A percentile compares a stretch with the other conserved stretches of the same genome.
Conservation (phyloP, 495 filamentous ascomycete species). For the Penicillium goetzii region DNA sequence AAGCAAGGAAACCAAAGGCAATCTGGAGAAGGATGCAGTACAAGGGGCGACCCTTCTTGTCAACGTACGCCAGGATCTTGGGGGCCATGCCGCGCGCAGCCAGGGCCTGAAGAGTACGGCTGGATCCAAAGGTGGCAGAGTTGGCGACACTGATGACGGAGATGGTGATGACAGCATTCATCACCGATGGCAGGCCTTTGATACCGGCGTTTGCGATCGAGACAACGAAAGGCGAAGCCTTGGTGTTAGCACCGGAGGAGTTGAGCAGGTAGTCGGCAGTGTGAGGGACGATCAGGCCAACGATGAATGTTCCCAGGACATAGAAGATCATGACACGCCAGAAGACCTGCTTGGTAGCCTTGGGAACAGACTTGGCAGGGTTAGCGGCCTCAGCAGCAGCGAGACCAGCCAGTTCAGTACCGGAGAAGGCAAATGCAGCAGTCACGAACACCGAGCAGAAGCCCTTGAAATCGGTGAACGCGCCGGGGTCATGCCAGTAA, state of each 20-base stretch:
- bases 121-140: conserved; percentile 64
- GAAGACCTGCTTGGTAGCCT: conserved; percentile 73
- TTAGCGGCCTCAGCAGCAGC: conserved; percentile 71
- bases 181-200: conserved; percentile 66
- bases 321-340: conserved; percentile 80
- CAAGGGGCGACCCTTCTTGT: conserved; percentile 60
- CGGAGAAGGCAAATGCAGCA: conserved; percentile 73
- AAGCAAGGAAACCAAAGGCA: conserved; percentile 58
- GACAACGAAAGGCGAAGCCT: conserved; percentile 75
- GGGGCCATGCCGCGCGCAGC: conserved; percentile 61
- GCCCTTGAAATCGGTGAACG: conserved; percentile 71
- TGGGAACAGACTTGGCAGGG: conserved; percentile 65
- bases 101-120: conserved; percentile 66
- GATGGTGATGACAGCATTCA: conserved; percentile 74
- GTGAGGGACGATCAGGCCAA: conserved; percentile 71
- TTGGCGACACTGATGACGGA: conserved; percentile 70
- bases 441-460: conserved; percentile 76
- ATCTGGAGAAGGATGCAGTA: conserved; percentile 57
- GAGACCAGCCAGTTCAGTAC: conserved; percentile 73
- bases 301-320: conserved; percentile 70
- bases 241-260: conserved; percentile 49
- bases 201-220: conserved; percentile 71
- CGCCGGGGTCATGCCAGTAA: conserved; percentile 70
- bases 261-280: conserved; percentile 51
- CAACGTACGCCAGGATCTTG: conserved; percentile 58